Base-by-base conservation (phyloP, 2,329 filamentous ascomycete species). In the Hirsutella thompsonii region DNA sequence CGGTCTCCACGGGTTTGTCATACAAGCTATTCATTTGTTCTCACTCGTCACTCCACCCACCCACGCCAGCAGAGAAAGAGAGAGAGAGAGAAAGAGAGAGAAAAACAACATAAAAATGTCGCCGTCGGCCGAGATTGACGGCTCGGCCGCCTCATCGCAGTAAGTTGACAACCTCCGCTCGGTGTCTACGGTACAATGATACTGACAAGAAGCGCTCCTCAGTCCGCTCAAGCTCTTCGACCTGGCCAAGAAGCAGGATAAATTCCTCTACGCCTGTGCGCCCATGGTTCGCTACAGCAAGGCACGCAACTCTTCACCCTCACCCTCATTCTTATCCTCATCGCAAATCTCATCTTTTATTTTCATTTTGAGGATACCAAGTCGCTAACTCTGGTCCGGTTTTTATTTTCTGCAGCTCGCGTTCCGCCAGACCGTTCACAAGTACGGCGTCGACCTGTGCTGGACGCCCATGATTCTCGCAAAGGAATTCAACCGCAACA, bases 391-490 rank as follows among this genome's bases (percentile, higher is more conserved):
- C 20, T 43, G 18, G 36, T 18, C 18, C 2, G 32, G 11, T 26
- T 26, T n/a, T 52, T 40, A 56, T 51, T 42, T 50, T 46, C 23
- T 29, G 52, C 47, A 81, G 70, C 69, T 84, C 34, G 79, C 81
- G 36, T 84, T 85, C 53, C 72, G 81, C 37, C 72, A 82, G 49
- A 79, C 80, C 0, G 75, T 79, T 3, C 69, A 76, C 46, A 64
- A 72, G 37, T 83, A 81, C 55, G 74, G 72, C 37, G 72, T 74
- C 14, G 79, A 84, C 55, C 55, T 84, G 6, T 77, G 73, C 48
- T 84, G 80, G 73, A 83, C 79, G 2, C 81, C 81, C 35, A 84
- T 84, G 81, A 75, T 81, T 41, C 62, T 81, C 3, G 76, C 78
- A 39, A 81, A 81, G 52, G 78, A 81, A 53, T 82, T 81, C 55